Evolutionary conservation across 169 alveolate species (phyloP).

Genomic region (Amoebophrya sp.): DNA sequence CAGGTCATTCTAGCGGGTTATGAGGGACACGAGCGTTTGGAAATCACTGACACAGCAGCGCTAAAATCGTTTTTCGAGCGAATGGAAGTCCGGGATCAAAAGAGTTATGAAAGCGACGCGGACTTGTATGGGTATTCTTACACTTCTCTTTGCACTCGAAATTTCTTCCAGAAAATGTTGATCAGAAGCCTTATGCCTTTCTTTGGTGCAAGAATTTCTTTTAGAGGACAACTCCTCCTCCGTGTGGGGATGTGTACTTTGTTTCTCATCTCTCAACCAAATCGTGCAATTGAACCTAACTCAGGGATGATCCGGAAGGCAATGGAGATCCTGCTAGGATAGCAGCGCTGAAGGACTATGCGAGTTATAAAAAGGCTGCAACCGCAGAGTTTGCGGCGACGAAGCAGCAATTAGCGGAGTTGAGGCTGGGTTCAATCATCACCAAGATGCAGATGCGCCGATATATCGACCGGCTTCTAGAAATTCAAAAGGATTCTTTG

Average conservation of each 20-base stretch:
- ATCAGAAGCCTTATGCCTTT: too few relatives aligned
- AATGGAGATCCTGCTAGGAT: background rate
- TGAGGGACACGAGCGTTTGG: background rate
- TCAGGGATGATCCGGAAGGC: background rate
- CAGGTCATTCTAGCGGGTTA: background rate
- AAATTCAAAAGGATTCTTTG: background rate
- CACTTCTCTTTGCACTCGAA: too few relatives aligned
- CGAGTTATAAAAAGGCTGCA: background rate
- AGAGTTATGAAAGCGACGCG: too few relatives aligned
- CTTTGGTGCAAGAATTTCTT: too few relatives aligned
- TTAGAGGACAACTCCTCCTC: too few relatives aligned
- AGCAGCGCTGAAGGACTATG: background rate
- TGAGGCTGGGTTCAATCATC: background rate
- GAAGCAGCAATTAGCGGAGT: background rate
- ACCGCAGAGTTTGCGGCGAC: background rate
- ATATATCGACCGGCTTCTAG: background rate
- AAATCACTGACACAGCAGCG: background rate
- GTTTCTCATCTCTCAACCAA: too few relatives aligned
- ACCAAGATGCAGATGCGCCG: background rate
- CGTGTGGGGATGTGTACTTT: too few relatives aligned
- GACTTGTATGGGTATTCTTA: too few relatives aligned
- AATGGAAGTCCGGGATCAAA: too few relatives aligned
- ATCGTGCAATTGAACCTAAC: background rate
- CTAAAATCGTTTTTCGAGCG: background rate
- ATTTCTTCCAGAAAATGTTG: too few relatives aligned